A percentile compares a stretch with the other conserved stretches of the same genome.
phyloP scores from a whole-genome alignment of 1,284 basidiomycete species.

The Malassezia psittaci region DNA sequence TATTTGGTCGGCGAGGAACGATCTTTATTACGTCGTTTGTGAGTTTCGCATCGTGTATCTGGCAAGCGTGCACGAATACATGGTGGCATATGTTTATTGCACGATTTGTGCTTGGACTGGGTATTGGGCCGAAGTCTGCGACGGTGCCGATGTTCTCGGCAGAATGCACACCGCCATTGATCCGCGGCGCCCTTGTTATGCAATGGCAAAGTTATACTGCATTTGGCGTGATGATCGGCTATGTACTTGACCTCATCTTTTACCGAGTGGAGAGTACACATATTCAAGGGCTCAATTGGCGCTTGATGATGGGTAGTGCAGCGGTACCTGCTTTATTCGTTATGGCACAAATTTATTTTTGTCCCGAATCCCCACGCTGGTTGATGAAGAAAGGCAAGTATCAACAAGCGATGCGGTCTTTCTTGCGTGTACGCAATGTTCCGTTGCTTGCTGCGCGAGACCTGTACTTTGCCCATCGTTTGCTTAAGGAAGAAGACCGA shows the following conservation, averaged over 20 bases:
- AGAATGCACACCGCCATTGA: conserved; percentile 55
- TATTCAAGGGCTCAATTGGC: conserved; percentile 16
- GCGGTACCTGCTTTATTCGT: conserved; percentile 11
- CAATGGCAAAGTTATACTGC: conserved; percentile 64
- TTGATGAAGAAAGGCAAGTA: conserved; percentile 21
- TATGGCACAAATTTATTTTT: conserved; percentile 22
- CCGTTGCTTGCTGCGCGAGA: conserved; percentile 65
- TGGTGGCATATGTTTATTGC: conserved; percentile 63
- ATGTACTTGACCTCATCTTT: conserved; percentile 32
- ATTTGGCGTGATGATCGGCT: conserved; percentile 62
- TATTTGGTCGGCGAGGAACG: conserved; percentile 61
- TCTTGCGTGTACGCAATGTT: conserved; percentile 58
- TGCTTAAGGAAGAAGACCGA: conserved; percentile 55
- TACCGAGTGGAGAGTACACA: conserved; percentile 6
- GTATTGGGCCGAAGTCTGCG: conserved; percentile 59
- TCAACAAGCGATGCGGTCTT: conserved; percentile 56
- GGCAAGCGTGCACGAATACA: conserved; percentile 61
- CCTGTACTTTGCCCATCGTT: conserved; percentile 54
- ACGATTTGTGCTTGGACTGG: conserved; percentile 60
- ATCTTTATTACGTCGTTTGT: conserved; percentile 61
- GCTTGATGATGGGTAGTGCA: conserved; percentile 21
- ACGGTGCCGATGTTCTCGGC: conserved; percentile 52
- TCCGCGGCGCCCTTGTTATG: conserved; percentile 69
- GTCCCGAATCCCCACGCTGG: conserved; percentile 37
- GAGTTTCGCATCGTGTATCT: conserved; percentile 58